phyloP scores from a whole-genome alignment of 768 basidiomycete species.

The Hypsizygus marmoreus region DNA sequence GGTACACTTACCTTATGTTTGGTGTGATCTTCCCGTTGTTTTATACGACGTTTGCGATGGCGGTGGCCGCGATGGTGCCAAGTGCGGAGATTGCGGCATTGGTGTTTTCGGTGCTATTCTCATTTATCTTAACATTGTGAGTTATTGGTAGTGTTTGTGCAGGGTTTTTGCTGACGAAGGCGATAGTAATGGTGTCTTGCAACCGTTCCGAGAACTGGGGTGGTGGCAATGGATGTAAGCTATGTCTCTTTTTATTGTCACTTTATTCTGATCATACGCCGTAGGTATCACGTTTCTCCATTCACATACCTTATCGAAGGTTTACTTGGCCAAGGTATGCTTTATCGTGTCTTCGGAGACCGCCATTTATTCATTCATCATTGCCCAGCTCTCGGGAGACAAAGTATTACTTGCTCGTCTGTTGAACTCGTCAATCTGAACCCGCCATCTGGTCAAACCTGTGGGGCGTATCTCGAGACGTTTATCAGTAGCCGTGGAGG shows the following conservation, averaged over 20 bases:
- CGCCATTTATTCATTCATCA: slow-evolving; percentile 31
- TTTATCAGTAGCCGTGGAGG: slow-evolving; percentile 59
- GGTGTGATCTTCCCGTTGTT: slow-evolving; percentile 62
- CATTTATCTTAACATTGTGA: slow-evolving; percentile 64
- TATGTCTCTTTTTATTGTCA: too few species aligned
- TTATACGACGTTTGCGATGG: slow-evolving; percentile 63
- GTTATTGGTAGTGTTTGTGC: slow-evolving; percentile 22
- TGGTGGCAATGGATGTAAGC: slow-evolving; percentile 77
- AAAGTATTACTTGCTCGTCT: slow-evolving; percentile 54
- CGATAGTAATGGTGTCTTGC: slow-evolving; percentile 62
- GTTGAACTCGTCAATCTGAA: slow-evolving; percentile 64
- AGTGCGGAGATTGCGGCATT: slow-evolving; percentile 61
- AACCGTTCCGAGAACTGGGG: slow-evolving; percentile 59
- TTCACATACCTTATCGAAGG: slow-evolving; percentile 56
- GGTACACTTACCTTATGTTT: slow-evolving; percentile 58
- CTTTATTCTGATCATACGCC: neutral
- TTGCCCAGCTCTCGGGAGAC: slow-evolving; percentile 49
- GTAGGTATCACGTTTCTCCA: slow-evolving; percentile 44
- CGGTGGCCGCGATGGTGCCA: slow-evolving; percentile 62
- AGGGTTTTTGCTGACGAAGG: slow-evolving; percentile 5
- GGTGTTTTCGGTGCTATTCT: slow-evolving; percentile 59
- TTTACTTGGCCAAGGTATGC: slow-evolving; percentile 49
- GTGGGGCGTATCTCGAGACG: slow-evolving; percentile 47
- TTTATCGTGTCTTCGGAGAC: slow-evolving; percentile 24
- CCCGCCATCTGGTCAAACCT: slow-evolving; percentile 61